Evolutionary conservation across 2,329 filamentous ascomycete genomes (phyloP).

Genomic region (Sphaerulina vaccinii): DNA sequence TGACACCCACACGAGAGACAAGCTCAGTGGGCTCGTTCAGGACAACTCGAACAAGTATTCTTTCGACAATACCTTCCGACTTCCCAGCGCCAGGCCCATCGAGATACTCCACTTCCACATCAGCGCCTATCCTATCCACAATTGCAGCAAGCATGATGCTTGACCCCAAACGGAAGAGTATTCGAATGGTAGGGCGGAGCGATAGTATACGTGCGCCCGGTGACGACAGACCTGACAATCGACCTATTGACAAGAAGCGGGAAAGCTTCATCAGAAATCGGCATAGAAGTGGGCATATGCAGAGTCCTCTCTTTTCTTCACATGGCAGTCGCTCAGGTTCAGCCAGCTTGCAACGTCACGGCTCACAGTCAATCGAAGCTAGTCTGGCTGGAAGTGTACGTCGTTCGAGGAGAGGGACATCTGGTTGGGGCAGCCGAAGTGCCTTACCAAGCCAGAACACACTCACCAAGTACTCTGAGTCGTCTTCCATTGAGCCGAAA

Average conservation of each 20-base stretch:
- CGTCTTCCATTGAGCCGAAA: slow-evolving; percentile 35
- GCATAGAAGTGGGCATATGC: slow-evolving; percentile 37
- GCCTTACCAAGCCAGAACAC: slow-evolving; percentile 32
- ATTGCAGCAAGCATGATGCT: slow-evolving; percentile 22
- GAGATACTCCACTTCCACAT: slow-evolving; percentile 27
- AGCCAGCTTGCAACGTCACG: slow-evolving; percentile 18
- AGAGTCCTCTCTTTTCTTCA: slow-evolving; percentile 41
- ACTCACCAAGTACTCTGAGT: slow-evolving; percentile 33
- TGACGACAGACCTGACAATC: slow-evolving; percentile 32
- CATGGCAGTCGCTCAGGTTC: slow-evolving; percentile 32
- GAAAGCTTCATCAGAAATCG: slow-evolving; percentile 45
- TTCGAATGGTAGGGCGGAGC: slow-evolving; percentile 41
- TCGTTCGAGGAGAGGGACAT: slow-evolving; percentile 21
- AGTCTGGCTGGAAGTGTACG: slow-evolving; percentile 25
- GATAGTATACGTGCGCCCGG: slow-evolving; percentile 32
- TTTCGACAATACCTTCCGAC: slow-evolving; percentile 41
- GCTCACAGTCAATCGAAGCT: slow-evolving; percentile 21
- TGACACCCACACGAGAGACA: slow-evolving; percentile 32
- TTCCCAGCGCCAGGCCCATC: slow-evolving; percentile 37
- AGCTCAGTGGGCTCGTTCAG: slow-evolving; percentile 41
- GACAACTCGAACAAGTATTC: slow-evolving; percentile 42
- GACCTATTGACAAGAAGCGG: slow-evolving; percentile 43
- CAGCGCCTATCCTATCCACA: slow-evolving; percentile 27
- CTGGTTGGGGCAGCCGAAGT: slow-evolving; percentile 33
- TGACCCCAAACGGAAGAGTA: slow-evolving; percentile 40